phyloP scores from a whole-genome alignment of 1,284 basidiomycete species.

The Calocybe gambosa region DNA sequence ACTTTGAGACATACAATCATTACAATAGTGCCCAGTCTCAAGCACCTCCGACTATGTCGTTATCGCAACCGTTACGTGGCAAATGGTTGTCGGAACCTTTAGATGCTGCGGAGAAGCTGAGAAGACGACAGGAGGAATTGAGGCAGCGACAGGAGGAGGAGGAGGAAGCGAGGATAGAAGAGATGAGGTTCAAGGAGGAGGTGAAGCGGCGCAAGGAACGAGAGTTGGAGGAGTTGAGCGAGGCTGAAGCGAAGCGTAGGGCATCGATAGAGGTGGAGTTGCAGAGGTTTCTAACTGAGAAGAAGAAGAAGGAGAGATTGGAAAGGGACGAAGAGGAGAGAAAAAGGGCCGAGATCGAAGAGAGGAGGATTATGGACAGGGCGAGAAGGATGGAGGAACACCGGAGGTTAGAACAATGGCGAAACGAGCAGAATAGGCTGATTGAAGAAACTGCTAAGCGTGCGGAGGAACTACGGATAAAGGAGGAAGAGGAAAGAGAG shows the following conservation, averaged over 20 bases:
- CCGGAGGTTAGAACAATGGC: slow-evolving; percentile 49
- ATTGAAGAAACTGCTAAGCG: slow-evolving; percentile 40
- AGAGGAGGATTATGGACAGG: slow-evolving; percentile 42
- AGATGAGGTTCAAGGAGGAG: slow-evolving; percentile 42
- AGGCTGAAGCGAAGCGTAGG: slow-evolving; percentile 44
- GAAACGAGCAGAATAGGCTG: slow-evolving; percentile 42
- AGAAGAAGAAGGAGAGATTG: slow-evolving; percentile 37
- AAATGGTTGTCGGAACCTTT: slow-evolving; percentile 33
- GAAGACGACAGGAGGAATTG: slow-evolving; percentile 33
- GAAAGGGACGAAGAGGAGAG: slow-evolving; percentile 49
- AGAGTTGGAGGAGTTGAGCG: slow-evolving; percentile 45
- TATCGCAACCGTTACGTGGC: slow-evolving; percentile 24
- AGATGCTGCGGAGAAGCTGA: slow-evolving; percentile 42
- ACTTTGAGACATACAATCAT: slow-evolving; percentile 1
- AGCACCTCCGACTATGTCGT: slow-evolving; percentile 8
- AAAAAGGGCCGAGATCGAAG: slow-evolving; percentile 37
- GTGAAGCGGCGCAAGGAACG: slow-evolving; percentile 39
- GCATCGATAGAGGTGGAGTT: slow-evolving; percentile 45
- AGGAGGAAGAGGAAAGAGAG: slow-evolving; percentile 39
- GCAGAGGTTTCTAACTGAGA: slow-evolving; percentile 38
- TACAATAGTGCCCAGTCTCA: not conserved
- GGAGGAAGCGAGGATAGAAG: slow-evolving; percentile 38
- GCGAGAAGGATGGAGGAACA: slow-evolving; percentile 50
- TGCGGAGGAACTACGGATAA: slow-evolving; percentile 38
- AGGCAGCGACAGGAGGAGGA: slow-evolving; percentile 43